Conservation (phyloP, 2,329 filamentous ascomycete species). For the Macroventuria anomochaeta region DNA sequence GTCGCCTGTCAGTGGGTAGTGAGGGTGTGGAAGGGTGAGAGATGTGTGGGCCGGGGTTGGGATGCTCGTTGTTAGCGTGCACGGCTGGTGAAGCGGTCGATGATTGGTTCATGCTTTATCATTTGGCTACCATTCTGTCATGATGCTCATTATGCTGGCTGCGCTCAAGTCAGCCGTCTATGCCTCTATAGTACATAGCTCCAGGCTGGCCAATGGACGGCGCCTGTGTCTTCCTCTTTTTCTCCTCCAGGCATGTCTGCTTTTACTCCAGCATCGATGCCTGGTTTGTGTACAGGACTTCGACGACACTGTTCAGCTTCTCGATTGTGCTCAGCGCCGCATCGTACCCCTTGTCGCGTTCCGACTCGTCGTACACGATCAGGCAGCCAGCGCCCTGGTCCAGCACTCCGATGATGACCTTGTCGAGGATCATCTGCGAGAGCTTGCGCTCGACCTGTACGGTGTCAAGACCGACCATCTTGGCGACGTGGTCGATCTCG, state of each 20-base stretch:
- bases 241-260: neutral
- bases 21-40: neutral
- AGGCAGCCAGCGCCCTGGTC: slow-evolving; percentile 98
- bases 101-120: slow-evolving; percentile 13
- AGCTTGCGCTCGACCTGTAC: slow-evolving; percentile 98
- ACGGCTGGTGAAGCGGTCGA: neutral
- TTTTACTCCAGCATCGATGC: slow-evolving; percentile 87
- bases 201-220: neutral
- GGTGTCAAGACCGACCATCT: slow-evolving; percentile 96
- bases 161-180: slow-evolving; percentile 32
- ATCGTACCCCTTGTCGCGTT: slow-evolving; percentile 92
- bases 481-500: slow-evolving; percentile 94
- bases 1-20: slow-evolving; percentile 1
- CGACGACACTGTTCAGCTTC: slow-evolving; percentile 95
- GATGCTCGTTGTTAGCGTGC: neutral
- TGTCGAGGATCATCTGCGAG: slow-evolving; percentile 99
- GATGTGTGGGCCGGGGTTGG: neutral
- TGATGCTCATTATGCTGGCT: slow-evolving; percentile 28
- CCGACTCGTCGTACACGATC: slow-evolving; percentile 95
- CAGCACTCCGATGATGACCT: slow-evolving; percentile 95
- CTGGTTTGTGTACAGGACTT: slow-evolving; percentile 97
- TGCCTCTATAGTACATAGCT: slow-evolving; percentile 43
- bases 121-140: slow-evolving; percentile 14
- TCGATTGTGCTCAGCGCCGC: slow-evolving; percentile 93
- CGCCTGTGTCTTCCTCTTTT: neutral